Percentiles rank a stretch among this genome's conserved stretches.
These are phyloP conservation scores for Domatiomyces catenatus DNA, from an alignment of 2,329 filamentous ascomycete genomes.

Conservation along the genomic window DNA sequence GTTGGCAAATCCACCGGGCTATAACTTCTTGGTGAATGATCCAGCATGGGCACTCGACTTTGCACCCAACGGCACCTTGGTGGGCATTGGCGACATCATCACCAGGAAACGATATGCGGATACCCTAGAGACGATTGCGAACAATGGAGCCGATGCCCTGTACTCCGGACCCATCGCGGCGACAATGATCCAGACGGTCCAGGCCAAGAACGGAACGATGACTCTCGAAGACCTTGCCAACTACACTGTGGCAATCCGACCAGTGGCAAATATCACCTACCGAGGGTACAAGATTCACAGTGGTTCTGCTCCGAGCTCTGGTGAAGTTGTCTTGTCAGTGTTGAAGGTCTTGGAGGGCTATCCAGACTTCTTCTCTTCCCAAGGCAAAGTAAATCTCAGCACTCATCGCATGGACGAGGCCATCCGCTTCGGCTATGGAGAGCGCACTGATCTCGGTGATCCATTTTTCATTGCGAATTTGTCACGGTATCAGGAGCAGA, in stretches of 20 bases:
- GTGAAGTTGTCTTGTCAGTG: constrained; percentile 56
- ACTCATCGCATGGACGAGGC: constrained; percentile 76
- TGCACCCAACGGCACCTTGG: constrained; percentile 60
- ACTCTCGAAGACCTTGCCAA: constrained; percentile 60
- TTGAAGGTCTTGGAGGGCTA: constrained; percentile 77
- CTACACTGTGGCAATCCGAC: constrained; percentile 54
- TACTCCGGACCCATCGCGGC: constrained; percentile 60
- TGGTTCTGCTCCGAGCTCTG: constrained; percentile 61
- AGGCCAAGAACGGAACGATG: constrained; percentile 64
- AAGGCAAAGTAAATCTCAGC: constrained; percentile 46
- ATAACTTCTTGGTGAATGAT: constrained; percentile 57
- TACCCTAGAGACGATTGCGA: constrained; percentile 62
- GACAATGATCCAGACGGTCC: constrained; percentile 55
- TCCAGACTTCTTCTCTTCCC: constrained; percentile 42
- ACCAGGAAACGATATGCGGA: constrained; percentile 67
- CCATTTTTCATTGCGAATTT: constrained; percentile 56
- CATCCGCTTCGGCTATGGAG: constrained; percentile 75
- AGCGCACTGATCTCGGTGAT: constrained; percentile 67
- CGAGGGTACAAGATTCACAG: constrained; percentile 55
- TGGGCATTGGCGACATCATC: constrained; percentile 61
- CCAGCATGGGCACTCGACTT: constrained; percentile 77
- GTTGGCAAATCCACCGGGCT: constrained; percentile 22
- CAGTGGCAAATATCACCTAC: constrained; percentile 49
- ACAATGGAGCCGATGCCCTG: constrained; percentile 56
- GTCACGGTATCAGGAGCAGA: constrained; percentile 45